Base-by-base conservation (phyloP, 2,329 filamentous ascomycete genomes). In the Aspergillus sclerotialis region DNA sequence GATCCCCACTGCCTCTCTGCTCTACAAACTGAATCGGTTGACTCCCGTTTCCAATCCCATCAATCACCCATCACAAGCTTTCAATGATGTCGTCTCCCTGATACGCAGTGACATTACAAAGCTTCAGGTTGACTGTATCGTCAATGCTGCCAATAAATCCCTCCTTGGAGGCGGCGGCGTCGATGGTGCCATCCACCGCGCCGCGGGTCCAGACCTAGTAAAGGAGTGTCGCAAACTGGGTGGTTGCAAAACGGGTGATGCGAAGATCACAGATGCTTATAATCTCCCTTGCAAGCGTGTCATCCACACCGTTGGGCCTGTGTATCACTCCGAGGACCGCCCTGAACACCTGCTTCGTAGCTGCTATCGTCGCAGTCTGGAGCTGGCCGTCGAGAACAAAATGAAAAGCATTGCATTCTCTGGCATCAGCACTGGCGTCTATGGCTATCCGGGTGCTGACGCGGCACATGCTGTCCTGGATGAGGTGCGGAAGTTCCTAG, bases 131-230 rank as follows among this genome's bases (percentile, higher is more conserved):
- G 85, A 88, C 53, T 82, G 83, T 44, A 92, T 95, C 48, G 89
- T 96, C 58, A 96, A 96, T 58, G 90, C 92, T 1, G 90, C 92
- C 28, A 96, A 96, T 60, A 64, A 63, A 7, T 73, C 72, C 2
- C 76, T 96, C 1, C 71, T 84, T 0, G 88, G 89, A 35, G 92
- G 92, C 34, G 87, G 88, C n/a, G 92, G 92, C 23, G 88, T 96
- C 11, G 83, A 89, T 53, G 84, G 82, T 26, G 84, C 88, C 17
- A 95, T 96, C 49, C 92, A 96, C 58, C 63, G 73, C 18, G 87
- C 82, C 26, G 90, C 92, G 1, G 92, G 92, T 0, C 74, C 65
- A 0, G 60, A 61, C 0, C 75, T 96, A 1, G 44, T 80, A 13
- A 53, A 67, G 7, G 90, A 92, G 65, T 95, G 90, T 61, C 61